Evolutionary conservation across 345 rosid species (phyloP), one percentile per base, ranked within the genome.

Genomic region (Viola odorata): DNA sequence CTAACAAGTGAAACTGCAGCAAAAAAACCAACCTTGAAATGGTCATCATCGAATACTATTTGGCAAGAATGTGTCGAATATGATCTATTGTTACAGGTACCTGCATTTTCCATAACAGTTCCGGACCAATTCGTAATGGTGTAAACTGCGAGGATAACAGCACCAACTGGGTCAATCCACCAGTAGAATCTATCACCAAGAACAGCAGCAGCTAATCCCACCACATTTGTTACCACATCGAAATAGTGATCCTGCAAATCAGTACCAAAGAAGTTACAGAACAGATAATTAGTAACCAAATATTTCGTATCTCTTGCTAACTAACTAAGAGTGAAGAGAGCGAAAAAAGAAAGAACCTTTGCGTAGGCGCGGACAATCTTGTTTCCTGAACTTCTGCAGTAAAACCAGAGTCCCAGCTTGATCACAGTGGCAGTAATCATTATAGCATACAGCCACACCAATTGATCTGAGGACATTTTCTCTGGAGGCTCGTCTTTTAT

Each of bases 131-230:
- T 89, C 53, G 71, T 12, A 41, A 87, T 89, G 17, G 92, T 91
- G 69, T 91, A 87, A 15, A 91, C 53, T 45, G 96, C 98, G 49
- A 89, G 89, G 45, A 80, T 61, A 48, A 87, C 78, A 38, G 96
- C 96, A 57, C 96, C 96, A 17, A 70, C 65, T 4, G 98, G 95
- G 61, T 92, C 98, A 7, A 92, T 83, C 96, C 96, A 89, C 98
- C 91, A 92, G 52, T 73, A 78, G 66, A 54, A 76, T 37, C 73
- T 66, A 74, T 92, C 84, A 38, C 89, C 96, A 40, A 92, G 91
- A 71, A 89, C 67, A 7, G 96, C 98, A 3, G 98, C 86, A 8
- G 80, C 79, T 32, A 92, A 60, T 50, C 96, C 98, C 7, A 92
- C 85, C 15, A 92, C 79, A 54, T 92, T 89, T 52, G 92, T 91